Evolutionary conservation across 352 stramenopile genomes (phyloP), one percentile per base, ranked within the genome.

Genomic region (Phytopythium ostracodes): DNA sequence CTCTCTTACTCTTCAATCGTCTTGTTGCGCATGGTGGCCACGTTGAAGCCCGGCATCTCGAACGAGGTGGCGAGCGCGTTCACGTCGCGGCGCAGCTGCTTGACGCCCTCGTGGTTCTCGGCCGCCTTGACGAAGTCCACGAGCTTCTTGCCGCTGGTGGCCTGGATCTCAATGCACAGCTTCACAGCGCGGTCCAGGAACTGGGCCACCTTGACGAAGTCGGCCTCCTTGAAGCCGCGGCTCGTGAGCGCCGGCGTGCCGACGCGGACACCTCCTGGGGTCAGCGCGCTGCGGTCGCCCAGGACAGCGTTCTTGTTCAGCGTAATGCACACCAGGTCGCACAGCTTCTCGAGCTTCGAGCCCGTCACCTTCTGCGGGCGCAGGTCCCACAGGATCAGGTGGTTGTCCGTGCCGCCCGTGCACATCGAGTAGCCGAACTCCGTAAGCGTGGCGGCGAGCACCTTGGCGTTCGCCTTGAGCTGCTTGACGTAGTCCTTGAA

Each of bases 231-330:
- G 65, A 99, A 96, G 62, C 97, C 97, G 65, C 98, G 89, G 49
- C 96, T 99, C 36, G 98, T 99, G 43, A 99, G 71, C 20, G 98
- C 97, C 33, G 97, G 96, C 56, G 97, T 96, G 38, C 98, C 98
- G 43, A 99, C 76, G 63, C 97, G 91, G 25, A 99, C 96, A 62
- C 97, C 98, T 49, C 97, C 97, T 7, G 85, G 86, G 53, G 96
- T 98, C 33, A 99, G 70, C 36, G 97, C 97, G 31, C 91, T 98
- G 59, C 93, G 84, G 82, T 99, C 97, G 49, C 97, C 97, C 42
- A 97, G 81, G 24, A 99, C 92, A 22, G 96, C 97, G 79, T 99
- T 99, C 86, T 99, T 99, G 86, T 99, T 99, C 3, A 99, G 84
- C 52, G 98, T 99, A 68, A 99, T 99, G 75, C 91, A 92, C 15